Base-by-base conservation (phyloP, 192 early-diverging fungal genomes). In the Dissophora globulifera region DNA sequence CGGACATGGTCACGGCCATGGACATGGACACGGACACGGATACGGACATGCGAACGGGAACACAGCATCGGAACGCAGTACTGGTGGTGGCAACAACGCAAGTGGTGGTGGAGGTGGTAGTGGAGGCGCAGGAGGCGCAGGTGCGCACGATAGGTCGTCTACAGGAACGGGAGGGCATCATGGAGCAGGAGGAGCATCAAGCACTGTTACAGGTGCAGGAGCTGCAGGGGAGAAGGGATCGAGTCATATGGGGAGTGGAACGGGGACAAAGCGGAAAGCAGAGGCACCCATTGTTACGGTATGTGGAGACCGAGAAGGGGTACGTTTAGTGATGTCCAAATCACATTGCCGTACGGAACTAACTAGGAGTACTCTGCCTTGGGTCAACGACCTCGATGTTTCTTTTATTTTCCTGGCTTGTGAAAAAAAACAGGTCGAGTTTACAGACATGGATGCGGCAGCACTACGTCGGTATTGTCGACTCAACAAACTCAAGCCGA, bases 391-490 rank as follows among this genome's bases (percentile, higher is more conserved):
- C n/a, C n/a, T n/a, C n/a, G n/a, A n/a, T n/a, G n/a, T n/a, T n/a
- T n/a, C n/a, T n/a, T n/a, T n/a, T n/a, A n/a, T n/a, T n/a, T n/a
- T n/a, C n/a, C n/a, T n/a, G n/a, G n/a, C n/a, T n/a, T n/a, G n/a
- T n/a, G 17, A 17, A 6, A 17, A 9, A 45, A 45, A 12, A 6
- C 10, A 76, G 72, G 45, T 76, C 19, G 72, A 76, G 4, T 65
- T 76, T 25, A 26, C 25, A 22, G 40, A 58, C 0, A 41, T 76
- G 64, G 72, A 67, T 48, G 26, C 67, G 19, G 10, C 57, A 4
- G 62, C 63, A 50, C 29, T 76, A 52, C 72, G 72, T 12, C 62
- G 72, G 35, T 76, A 76, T 31, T 76, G 72, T 30, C 53, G 72
- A 49, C 35, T 76, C 27, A 76, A 76, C 53, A 66, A 76, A 15